Base-by-base conservation (phyloP, 768 basidiomycete species). In the Cyathus striatus region DNA sequence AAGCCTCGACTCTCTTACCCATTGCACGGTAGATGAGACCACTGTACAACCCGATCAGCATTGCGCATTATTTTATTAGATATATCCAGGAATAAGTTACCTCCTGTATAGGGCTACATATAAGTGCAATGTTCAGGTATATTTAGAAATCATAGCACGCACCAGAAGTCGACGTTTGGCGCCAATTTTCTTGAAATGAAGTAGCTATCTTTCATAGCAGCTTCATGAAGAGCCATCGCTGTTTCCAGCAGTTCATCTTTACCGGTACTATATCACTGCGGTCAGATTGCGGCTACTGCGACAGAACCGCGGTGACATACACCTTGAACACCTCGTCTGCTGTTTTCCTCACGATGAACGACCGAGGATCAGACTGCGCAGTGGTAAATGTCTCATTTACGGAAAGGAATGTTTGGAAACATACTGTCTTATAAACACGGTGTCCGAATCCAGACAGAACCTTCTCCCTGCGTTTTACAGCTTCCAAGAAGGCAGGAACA, bases 81-180 rank as follows among this genome's bases (percentile, higher is more conserved):
- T 30, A 30, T 18, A 38, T 35, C 43, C 33, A 17, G 39, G 27
- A 43, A 34, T 40, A 61, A 51, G 47, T 72, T 70, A 75, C 73
- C 81, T 83, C 81, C 81, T 83, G 59, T 42, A 53, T 41, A 49
- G n/a, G n/a, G n/a, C n/a, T n/a, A 49, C 25, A 38, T 42, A 48
- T 42, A n/a, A 37, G 24, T 24, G 39, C 40, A 42, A 35, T 40
- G 43, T 42, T 21, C n/a, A n/a, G n/a, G n/a, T n/a, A n/a, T n/a
- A 46, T 33, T 21, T 40, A 32, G 27, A 47, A 44, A 45, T 44
- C 41, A 37, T 30, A 33, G 45, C 45, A 62, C 79, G 54, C 59
- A 86, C 87, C 87, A 90, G 60, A 90, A 93, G 62, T 93, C 91
- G 20, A 94, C 92, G 59, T 95, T 95, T 1, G 92, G 91, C 14